Evolutionary conservation across 805 yeast species (phyloP).

Genomic region (Zygosaccharomyces siamensis): DNA sequence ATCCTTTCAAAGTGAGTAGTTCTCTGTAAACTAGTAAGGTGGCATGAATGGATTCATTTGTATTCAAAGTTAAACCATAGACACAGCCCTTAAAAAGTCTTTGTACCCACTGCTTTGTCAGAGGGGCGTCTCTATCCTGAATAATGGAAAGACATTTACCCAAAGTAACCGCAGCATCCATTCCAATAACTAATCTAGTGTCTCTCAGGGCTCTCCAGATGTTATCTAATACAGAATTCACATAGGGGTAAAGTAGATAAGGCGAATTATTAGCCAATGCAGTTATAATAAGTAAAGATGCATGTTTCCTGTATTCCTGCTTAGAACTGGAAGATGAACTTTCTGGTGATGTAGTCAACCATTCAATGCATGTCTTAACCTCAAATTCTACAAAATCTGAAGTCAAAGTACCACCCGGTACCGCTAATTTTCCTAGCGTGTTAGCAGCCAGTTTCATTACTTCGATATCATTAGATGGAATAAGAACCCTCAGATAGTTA

Average conservation of each 20-base stretch:
- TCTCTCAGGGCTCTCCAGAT: conserved; percentile 88
- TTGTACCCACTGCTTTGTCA: conserved; percentile 72
- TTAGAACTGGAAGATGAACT: conserved; percentile 49
- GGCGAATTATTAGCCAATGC: conserved; percentile 87
- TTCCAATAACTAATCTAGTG: conserved; percentile 64
- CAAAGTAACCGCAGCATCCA: conserved; percentile 78
- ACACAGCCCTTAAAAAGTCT: conserved; percentile 65
- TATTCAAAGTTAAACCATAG: conserved; percentile 47
- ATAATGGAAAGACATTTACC: conserved; percentile 75
- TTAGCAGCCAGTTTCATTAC: conserved; percentile 84
- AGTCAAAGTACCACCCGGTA: conserved; percentile 83
- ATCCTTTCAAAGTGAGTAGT: conserved; percentile 64
- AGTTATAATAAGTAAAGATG: conserved; percentile 77
- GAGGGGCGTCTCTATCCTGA: conserved; percentile 66
- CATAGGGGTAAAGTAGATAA: conserved; percentile 70
- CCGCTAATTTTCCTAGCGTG: conserved; percentile 83
- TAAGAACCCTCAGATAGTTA: conserved; percentile 75
- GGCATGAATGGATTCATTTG: conserved; percentile 79
- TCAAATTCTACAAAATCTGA: conserved; percentile 92
- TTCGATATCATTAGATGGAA: conserved; percentile 75
- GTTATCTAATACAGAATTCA: conserved; percentile 70
- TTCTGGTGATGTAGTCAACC: conserved; percentile 62
- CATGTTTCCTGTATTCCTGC: conserved; percentile 82
- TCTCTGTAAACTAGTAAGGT: conserved; percentile 78
- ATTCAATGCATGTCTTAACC: conserved; percentile 82